Base-by-base conservation (phyloP, 1,284 basidiomycete genomes). In the Heterobasidion irregulare region DNA sequence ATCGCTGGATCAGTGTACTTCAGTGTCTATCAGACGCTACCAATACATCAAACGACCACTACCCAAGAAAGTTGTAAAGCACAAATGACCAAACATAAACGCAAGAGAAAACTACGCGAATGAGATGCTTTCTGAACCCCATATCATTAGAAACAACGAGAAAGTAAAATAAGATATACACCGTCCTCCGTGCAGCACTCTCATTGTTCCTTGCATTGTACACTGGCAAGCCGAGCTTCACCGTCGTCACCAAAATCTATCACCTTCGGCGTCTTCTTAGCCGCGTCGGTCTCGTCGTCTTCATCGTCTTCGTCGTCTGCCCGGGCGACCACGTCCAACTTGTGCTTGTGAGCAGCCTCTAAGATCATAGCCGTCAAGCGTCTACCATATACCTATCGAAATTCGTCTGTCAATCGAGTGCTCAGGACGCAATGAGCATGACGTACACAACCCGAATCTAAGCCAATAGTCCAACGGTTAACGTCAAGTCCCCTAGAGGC, bases 391-490 rank as follows among this genome's bases (percentile, higher is more conserved):
- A 75, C 69, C 82, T 75, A 43, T 19, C 6, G 36, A 32, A 8
- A 19, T 43, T 43, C 16, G 51, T 12, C 43, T 34, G 2, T 32
- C 8, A n/a, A 15, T 5, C 7, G 9, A 38, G 5, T 9, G 8
- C 26, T 19, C 10, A 13, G 16, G 6, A 0, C 18, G 12, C 18
- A 18, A 2, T n/a, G 16, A 34, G 26, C 6, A 34, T 10, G 8
- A 73, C 81, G 62, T 64, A 93, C 85, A 64, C 92, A 94, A 7
- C 89, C 92, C 0, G 86, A 79, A 66, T 95, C 92, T 43, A 94
- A 67, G 1, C 92, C 92, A 57, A 92, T 72, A 2, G 83, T 81
- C 85, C 87, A 93, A 34, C 85, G 75, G 60, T 87, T 85, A 61
- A 91, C 70, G 65, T 93, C 89, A 8, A 94, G 73, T 15, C 88